Evolutionary conservation across 1,284 basidiomycete genomes (phyloP), one percentile per base, ranked within the genome.

Genomic region (Melampsora americana): DNA sequence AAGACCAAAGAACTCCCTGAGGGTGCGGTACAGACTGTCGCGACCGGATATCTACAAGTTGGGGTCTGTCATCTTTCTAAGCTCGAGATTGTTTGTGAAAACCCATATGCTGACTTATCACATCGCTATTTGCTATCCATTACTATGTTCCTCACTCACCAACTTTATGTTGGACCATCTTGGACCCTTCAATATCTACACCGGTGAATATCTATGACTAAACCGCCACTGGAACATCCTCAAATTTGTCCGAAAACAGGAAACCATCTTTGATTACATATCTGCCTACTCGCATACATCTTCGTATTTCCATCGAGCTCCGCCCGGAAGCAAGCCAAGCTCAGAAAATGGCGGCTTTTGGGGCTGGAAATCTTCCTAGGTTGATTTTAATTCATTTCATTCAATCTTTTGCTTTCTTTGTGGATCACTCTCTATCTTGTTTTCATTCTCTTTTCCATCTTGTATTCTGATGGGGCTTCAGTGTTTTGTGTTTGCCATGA

Each of bases 181-280:
- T 53, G 50, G 16, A 53, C 50, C 5, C 16, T 53, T 53, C 20
- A 6, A 12, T 11, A 9, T 20, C 50, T 6, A 53, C 46, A n/a
- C 46, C 46, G 14, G n/a, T 14, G 14, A 53, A 53, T 20, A 20
- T 53, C 50, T 18, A 20, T 20, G 16, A 53, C 50, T 14, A 53
- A 53, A 53, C 18, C 9, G 9, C 35, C 35, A 9, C 35, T 35
- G 35, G 35, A 9, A 35, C 9, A 9, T 35, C 35, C 50, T 20
- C 23, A 18, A 53, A 53, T 53, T 53, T 53, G 23, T 53, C 23
- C 12, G 23, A 53, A 14, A 53, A 20, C 30, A 73, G 70, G 70
- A 73, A 66, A 66, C 48, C 46, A 53, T 73, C 30, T 73, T 73
- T 42, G 70, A 73, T 66, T 73, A 73, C 18, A 12, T 73, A 18